phyloP scores from a whole-genome alignment of 768 basidiomycete species.

The Ramaria rubella region DNA sequence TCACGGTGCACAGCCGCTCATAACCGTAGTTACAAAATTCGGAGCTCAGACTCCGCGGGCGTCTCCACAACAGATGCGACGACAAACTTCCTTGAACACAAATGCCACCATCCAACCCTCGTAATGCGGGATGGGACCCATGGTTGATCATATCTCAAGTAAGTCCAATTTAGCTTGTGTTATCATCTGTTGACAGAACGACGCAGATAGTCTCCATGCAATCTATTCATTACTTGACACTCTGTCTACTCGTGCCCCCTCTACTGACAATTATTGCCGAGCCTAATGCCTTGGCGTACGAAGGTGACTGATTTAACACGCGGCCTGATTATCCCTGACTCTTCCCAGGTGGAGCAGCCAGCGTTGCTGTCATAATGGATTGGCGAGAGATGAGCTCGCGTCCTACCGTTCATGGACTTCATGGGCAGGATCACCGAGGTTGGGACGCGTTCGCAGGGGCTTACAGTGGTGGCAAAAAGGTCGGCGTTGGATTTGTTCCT shows the following conservation, averaged over 20 bases:
- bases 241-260: constrained; percentile 77
- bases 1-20: background rate
- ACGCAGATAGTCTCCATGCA: constrained; percentile 87
- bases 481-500: constrained; percentile 52
- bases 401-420: constrained; percentile 63
- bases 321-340: too few species aligned
- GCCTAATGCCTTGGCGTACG: constrained; percentile 57
- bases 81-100: background rate
- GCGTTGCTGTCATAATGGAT: constrained; percentile 85
- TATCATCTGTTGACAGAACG: background rate
- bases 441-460: constrained; percentile 66
- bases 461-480: constrained; percentile 75
- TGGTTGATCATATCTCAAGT: constrained; percentile 83
- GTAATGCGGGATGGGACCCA: constrained; percentile 77
- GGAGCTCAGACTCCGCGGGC: background rate
- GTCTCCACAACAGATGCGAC: background rate
- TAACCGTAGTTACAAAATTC: background rate
- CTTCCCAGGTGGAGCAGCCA: constrained; percentile 9
- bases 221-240: constrained; percentile 87
- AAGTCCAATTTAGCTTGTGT: constrained; percentile 14
- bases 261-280: constrained; percentile 72
- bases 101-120: constrained; percentile 30
- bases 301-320: constrained; percentile 35
- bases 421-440: constrained; percentile 46
- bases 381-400: constrained; percentile 93